Evolutionary conservation across 345 rosid species (phyloP), one percentile per base, ranked within the genome.

Genomic region (Barbarea vulgaris): DNA sequence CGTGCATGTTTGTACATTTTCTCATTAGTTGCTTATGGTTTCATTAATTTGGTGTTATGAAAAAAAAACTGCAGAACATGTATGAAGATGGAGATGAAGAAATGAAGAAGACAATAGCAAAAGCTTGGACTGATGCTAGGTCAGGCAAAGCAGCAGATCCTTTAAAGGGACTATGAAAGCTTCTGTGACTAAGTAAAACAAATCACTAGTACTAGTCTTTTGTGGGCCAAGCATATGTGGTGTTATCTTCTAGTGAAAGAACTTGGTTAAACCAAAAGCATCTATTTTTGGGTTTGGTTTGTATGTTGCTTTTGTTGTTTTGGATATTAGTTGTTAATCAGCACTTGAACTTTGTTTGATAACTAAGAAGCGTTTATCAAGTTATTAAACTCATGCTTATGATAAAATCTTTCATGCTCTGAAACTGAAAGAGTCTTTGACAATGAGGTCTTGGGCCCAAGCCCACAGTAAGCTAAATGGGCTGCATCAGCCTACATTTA

Each of bases 71-170:
- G 64, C 85, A 95, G 99, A 92, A 93, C 60, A 88, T 95, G 99
- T 95, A 95, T 1, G 96, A 92, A 56, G 98, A 86, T 30, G 99
- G 99, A 34, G 97, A 95, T 76, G 97, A 95, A 0, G 97, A 95
- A 25, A 90, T 89, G 97, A 95, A 95, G 81, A 80, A 80, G 67
- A 95, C 99, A 28, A 93, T 95, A 48, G 99, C 99, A 3, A 95
- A 93, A 79, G 99, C 99, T 27, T 93, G 99, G 99, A 90, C 94
- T 0, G 98, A 95, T 85, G 96, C 99, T 19, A 86, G 98, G 81
- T 86, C 99, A 11, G 99, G 99, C 60, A 92, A 90, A 72, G 46
- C 90, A 17, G 86, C 87, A 4, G 96, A 91, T 71, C 82, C 96
- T 10, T 42, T 90, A 17, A 86, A 84, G 69, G 91, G 95, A 51